Evolutionary conservation across 768 basidiomycete genomes (phyloP).

Genomic region (Pholiota molesta): DNA sequence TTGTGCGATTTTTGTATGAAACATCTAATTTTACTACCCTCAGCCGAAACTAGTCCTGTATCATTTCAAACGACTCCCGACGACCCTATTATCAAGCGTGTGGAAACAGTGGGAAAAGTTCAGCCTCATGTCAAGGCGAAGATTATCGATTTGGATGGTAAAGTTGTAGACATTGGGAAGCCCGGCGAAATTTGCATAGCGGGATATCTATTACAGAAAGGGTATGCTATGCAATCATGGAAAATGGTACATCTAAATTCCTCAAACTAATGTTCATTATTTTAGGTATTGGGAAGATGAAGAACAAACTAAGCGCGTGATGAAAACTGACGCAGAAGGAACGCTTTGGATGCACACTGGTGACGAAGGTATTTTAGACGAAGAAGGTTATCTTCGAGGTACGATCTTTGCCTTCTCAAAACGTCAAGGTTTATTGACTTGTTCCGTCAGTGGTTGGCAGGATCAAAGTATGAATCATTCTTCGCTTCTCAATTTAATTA

Average conservation of each 20-base stretch:
- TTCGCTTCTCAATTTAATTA: neutral
- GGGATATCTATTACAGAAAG: conserved; percentile 81
- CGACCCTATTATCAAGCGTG: conserved; percentile 73
- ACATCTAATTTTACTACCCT: neutral
- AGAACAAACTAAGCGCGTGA: conserved; percentile 63
- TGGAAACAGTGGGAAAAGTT: conserved; percentile 80
- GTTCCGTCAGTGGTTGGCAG: conserved; percentile 66
- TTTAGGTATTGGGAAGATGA: conserved; percentile 77
- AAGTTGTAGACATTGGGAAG: conserved; percentile 68
- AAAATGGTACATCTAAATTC: neutral
- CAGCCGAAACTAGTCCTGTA: conserved; percentile 84
- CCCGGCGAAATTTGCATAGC: conserved; percentile 77
- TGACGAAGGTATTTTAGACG: conserved; percentile 80
- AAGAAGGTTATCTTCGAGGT: conserved; percentile 80
- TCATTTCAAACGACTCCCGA: conserved; percentile 78
- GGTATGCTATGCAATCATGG: conserved; percentile 41
- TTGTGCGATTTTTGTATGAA: neutral
- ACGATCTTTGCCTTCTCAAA: conserved; percentile 25
- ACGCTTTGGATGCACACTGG: conserved; percentile 84
- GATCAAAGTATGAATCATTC: conserved; percentile 55
- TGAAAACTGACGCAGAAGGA: conserved; percentile 56
- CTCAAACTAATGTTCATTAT: conserved; percentile 4
- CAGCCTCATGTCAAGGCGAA: conserved; percentile 82
- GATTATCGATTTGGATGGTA: conserved; percentile 58
- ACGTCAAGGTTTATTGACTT: neutral